These are phyloP conservation scores for Hygrocybe coccinea DNA, from an alignment of 768 basidiomycete species.

Conservation along the genomic window DNA sequence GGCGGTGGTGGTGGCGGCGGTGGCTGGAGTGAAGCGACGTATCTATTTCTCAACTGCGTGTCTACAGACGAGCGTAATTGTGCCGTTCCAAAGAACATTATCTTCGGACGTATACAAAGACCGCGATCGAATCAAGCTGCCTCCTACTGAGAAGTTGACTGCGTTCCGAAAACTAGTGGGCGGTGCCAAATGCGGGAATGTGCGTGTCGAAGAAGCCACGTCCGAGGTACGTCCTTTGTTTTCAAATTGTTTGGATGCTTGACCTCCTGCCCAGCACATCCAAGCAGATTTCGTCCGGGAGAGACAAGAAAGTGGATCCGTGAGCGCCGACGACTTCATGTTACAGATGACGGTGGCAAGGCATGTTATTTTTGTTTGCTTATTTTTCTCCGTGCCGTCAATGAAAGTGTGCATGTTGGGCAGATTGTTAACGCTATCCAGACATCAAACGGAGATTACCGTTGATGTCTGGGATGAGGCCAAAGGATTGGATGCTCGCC, in stretches of 20 bases:
- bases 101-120: slow-evolving; percentile 46
- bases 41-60: slow-evolving; percentile 1
- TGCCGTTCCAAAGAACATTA: slow-evolving; percentile 42
- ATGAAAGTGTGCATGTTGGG: too few species aligned
- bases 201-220: slow-evolving; percentile 47
- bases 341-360: slow-evolving; percentile 64
- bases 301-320: slow-evolving; percentile 32
- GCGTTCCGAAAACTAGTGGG: slow-evolving; percentile 56
- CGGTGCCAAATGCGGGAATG: slow-evolving; percentile 55
- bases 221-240: slow-evolving; percentile 49
- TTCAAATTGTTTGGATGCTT: not conserved
- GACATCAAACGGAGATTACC: slow-evolving; percentile 52
- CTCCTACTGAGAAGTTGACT: slow-evolving; percentile 45
- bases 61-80: slow-evolving; percentile 52
- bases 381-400: too few species aligned
- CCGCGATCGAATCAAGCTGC: slow-evolving; percentile 40
- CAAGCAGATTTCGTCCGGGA: not conserved
- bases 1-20: too few species aligned
- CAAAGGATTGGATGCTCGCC: slow-evolving; percentile 52
- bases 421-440: slow-evolving; percentile 61
- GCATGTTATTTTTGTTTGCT: slow-evolving; percentile 34
- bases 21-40: not conserved
- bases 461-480: slow-evolving; percentile 58
- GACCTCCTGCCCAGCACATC: not conserved
- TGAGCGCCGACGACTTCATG: slow-evolving; percentile 58